Evolutionary conservation across 495 filamentous ascomycete genomes (phyloP).

Genomic region (Friedmanniomyces simplex): DNA sequence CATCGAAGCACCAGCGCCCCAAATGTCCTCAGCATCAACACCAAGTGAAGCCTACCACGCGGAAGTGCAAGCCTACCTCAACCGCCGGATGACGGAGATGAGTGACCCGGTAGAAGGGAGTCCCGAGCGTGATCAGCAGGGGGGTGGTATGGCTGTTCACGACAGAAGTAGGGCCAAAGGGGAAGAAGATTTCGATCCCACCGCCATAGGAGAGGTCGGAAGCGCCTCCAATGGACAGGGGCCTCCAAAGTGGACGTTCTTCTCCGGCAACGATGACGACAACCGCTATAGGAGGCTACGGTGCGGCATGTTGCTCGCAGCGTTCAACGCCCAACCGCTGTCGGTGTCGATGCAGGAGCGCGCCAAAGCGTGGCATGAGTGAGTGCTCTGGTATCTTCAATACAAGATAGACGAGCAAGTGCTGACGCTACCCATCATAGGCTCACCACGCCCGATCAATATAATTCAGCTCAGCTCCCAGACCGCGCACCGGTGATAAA

Average conservation of each 20-base stretch:
- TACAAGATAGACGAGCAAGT: neutral
- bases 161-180: no score
- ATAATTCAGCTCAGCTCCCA: neutral
- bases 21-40: neutral
- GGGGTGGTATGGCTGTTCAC: neutral
- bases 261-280: neutral
- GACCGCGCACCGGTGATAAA: neutral
- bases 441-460: neutral
- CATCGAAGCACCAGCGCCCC: no score
- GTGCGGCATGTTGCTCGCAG: neutral
- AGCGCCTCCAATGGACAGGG: neutral
- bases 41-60: neutral
- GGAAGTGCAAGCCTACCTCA: neutral
- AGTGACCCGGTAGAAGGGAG: neutral
- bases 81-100: neutral
- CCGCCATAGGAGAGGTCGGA: no score
- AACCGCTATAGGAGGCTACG: neutral
- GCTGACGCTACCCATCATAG: neutral
- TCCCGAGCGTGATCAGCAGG: neutral
- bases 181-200: no score
- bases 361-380: slow-evolving; percentile 1
- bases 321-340: slow-evolving; percentile 5
- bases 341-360: neutral
- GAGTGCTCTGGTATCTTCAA: neutral
- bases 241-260: neutral